A percentile compares a stretch with the other conserved stretches of the same genome.
These are phyloP conservation scores for Xylariaceae sp. DNA, from an alignment of 2,329 filamentous ascomycete genomes.

Conservation along the genomic window DNA sequence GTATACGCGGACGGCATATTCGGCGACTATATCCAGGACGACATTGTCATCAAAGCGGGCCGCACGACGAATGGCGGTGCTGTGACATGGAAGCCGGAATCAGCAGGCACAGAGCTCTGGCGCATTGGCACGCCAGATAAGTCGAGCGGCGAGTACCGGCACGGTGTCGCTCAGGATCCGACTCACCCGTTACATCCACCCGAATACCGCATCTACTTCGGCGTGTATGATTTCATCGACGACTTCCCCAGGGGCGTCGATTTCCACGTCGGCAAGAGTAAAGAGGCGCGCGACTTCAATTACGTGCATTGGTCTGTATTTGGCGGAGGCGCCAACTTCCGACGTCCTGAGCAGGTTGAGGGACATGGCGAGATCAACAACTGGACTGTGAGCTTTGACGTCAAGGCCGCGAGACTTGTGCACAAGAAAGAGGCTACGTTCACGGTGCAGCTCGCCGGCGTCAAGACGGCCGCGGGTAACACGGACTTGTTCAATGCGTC, in stretches of 20 bases:
- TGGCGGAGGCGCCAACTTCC: constrained; percentile 59
- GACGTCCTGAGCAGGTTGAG: constrained; percentile 51
- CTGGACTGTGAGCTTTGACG: constrained; percentile 64
- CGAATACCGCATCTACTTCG: constrained; percentile 69
- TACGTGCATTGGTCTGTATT: constrained; percentile 72
- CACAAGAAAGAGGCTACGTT: constrained; percentile 59
- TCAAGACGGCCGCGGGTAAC: constrained; percentile 63
- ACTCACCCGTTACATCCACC: constrained; percentile 45
- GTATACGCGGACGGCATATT: constrained; percentile 55
- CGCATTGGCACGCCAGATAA: constrained; percentile 69
- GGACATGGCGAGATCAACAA: constrained; percentile 58
- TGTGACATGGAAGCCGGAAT: background rate
- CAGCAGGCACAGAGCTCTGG: constrained; percentile 57
- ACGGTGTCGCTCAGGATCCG: constrained; percentile 58
- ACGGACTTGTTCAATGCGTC: constrained; percentile 63
- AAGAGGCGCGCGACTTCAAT: constrained; percentile 61
- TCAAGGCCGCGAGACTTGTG: constrained; percentile 50
- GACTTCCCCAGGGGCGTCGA: constrained; percentile 66
- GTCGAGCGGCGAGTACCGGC: constrained; percentile 64
- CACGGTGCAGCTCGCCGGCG: constrained; percentile 68
- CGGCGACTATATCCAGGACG: background rate
- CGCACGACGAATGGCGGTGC: background rate
- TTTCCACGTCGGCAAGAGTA: constrained; percentile 62
- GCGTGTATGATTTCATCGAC: constrained; percentile 61
- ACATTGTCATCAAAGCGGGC: background rate